These are phyloP conservation scores for Biscogniauxia mediterranea DNA, from an alignment of 2,329 filamentous ascomycete genomes.

Conservation along the genomic window DNA sequence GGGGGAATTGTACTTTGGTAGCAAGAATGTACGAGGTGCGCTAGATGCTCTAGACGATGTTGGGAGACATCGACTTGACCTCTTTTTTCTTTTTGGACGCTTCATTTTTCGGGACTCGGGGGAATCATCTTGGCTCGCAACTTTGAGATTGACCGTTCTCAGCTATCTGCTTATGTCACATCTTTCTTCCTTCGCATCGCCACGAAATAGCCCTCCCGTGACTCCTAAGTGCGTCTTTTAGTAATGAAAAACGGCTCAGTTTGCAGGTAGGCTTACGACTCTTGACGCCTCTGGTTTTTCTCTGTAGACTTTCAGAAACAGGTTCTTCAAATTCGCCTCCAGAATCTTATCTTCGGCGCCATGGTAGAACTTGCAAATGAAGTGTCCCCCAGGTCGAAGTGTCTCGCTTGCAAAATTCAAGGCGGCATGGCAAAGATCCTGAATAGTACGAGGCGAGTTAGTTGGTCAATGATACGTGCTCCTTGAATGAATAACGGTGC, in stretches of 20 bases:
- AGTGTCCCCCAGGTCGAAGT: slow-evolving; percentile 77
- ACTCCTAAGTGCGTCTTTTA: slow-evolving; percentile 57
- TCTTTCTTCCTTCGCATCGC: slow-evolving; percentile 67
- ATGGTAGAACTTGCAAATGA: slow-evolving; percentile 97
- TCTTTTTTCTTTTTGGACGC: not conserved
- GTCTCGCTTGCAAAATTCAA: slow-evolving; percentile 83
- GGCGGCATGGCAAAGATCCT: slow-evolving; percentile 90
- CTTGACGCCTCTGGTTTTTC: slow-evolving; percentile 92
- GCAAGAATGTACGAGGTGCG: not conserved
- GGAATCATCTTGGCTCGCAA: slow-evolving; percentile 2
- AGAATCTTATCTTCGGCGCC: slow-evolving; percentile 80
- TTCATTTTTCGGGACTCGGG: not conserved
- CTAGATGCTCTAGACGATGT: not conserved
- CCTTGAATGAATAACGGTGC: not conserved
- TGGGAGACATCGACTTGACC: not conserved
- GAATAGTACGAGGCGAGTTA: slow-evolving; percentile 8
- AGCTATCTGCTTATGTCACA: slow-evolving; percentile 30
- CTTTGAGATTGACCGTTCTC: slow-evolving; percentile 5
- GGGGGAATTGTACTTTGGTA: not conserved
- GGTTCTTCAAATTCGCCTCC: slow-evolving; percentile 68
- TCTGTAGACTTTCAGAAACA: slow-evolving; percentile 78
- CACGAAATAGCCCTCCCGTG: slow-evolving; percentile 84
- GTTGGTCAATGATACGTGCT: not conserved
- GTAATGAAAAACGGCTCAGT: not conserved
- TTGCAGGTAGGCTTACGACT: slow-evolving; percentile 56